Evolutionary conservation across 2,329 filamentous ascomycete species (phyloP).

Genomic region (Verticillium albo-atrum): DNA sequence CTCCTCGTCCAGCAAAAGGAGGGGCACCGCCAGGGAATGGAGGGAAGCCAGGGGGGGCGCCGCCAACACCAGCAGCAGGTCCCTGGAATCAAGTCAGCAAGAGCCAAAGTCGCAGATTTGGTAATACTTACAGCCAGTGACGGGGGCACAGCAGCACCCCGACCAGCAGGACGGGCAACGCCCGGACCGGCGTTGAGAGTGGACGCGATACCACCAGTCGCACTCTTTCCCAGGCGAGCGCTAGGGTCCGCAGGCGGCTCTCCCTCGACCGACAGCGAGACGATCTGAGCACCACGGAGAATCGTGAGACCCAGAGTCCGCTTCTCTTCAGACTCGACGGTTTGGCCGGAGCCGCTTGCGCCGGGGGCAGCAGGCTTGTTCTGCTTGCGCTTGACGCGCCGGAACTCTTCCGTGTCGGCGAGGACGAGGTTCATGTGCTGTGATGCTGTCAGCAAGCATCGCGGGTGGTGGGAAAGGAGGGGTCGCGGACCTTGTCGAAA

Average conservation of each 20-base stretch:
- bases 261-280: slow-evolving; percentile 92
- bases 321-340: slow-evolving; percentile 92
- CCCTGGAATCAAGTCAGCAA: slow-evolving; percentile 39
- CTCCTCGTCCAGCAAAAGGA: slow-evolving; percentile 51
- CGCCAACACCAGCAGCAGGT: slow-evolving; percentile 83
- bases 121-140: slow-evolving; percentile 65
- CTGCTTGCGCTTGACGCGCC: slow-evolving; percentile 81
- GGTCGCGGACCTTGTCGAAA: slow-evolving; percentile 77
- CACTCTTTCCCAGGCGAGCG: slow-evolving; percentile 76
- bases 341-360: slow-evolving; percentile 57
- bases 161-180: slow-evolving; percentile 84
- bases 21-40: slow-evolving; percentile 44
- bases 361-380: slow-evolving; percentile 65
- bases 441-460: slow-evolving; percentile 1
- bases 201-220: slow-evolving; percentile 62
- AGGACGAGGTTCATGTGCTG: slow-evolving; percentile 99
- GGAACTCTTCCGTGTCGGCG: slow-evolving; percentile 97
- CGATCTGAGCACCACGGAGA: slow-evolving; percentile 88
- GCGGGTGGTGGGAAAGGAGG: background rate
- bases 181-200: slow-evolving; percentile 80
- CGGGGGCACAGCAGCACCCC: slow-evolving; percentile 66
- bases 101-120: background rate
- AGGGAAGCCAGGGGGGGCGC: slow-evolving; percentile 58
- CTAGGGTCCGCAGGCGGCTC: slow-evolving; percentile 92
- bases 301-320: slow-evolving; percentile 94